phyloP scores from a whole-genome alignment of 768 basidiomycete species.

The Suillus subaureus region DNA sequence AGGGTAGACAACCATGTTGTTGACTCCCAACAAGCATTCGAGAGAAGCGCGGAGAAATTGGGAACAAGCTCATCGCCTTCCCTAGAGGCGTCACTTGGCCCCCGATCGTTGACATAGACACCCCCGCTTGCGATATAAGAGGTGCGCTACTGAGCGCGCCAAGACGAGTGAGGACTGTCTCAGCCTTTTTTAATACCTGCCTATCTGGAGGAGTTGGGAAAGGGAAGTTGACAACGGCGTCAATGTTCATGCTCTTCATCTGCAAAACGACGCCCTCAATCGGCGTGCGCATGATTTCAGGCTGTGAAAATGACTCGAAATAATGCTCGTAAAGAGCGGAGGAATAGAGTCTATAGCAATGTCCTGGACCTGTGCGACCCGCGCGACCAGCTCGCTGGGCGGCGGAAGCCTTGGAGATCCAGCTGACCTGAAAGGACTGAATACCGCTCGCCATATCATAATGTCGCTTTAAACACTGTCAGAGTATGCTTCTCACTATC shows the following conservation, averaged over 20 bases:
- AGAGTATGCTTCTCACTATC: not conserved
- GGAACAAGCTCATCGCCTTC: slow-evolving; percentile 91
- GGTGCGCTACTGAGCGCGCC: slow-evolving; percentile 66
- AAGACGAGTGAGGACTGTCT: slow-evolving; percentile 76
- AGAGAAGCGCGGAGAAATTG: slow-evolving; percentile 92
- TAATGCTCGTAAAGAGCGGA: slow-evolving; percentile 93
- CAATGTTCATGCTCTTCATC: slow-evolving; percentile 99
- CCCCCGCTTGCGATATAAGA: slow-evolving; percentile 22
- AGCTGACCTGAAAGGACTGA: slow-evolving; percentile 89
- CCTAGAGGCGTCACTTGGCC: slow-evolving; percentile 87
- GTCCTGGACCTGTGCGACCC: slow-evolving; percentile 96
- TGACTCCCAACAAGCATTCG: slow-evolving; percentile 88
- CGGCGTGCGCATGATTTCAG: slow-evolving; percentile 93
- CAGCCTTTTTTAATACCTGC: slow-evolving; percentile 72
- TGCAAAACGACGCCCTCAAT: slow-evolving; percentile 96
- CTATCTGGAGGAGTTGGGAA: slow-evolving; percentile 96
- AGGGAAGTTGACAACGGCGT: slow-evolving; percentile 94
- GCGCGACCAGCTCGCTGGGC: slow-evolving; percentile 95
- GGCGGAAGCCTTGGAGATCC: slow-evolving; percentile 95
- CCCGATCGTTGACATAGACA: slow-evolving; percentile 35
- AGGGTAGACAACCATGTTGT: slow-evolving; percentile 91
- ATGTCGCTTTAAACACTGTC: slow-evolving; percentile 55
- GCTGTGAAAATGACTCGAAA: slow-evolving; percentile 83
- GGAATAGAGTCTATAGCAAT: slow-evolving; percentile 97
- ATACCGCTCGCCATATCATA: slow-evolving; percentile 83